Conservation (phyloP, 768 basidiomycete species). For the Lactarius psammicola region DNA sequence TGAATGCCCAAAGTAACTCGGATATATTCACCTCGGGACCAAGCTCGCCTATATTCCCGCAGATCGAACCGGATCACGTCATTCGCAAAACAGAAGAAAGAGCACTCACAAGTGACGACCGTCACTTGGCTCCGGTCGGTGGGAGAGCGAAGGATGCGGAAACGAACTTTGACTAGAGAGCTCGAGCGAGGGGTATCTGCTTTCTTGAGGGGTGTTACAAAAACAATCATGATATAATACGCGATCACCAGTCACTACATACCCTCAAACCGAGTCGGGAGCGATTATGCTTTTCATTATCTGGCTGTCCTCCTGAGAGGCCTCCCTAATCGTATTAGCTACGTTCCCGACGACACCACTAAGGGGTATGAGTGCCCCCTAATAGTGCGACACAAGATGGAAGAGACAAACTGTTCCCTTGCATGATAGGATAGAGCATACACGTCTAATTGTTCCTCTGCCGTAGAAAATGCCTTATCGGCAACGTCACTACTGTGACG, state of each 20-base stretch:
- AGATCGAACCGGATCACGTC: neutral
- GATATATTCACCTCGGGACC: constrained; percentile 21
- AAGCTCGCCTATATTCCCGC: constrained; percentile 13
- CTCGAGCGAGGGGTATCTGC: constrained; percentile 4
- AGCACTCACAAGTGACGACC: constrained; percentile 18
- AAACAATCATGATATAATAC: neutral
- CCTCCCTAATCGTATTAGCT: constrained; percentile 23
- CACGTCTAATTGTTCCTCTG: constrained; percentile 21
- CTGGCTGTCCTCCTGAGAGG: constrained; percentile 22
- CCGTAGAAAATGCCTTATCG: constrained; percentile 20
- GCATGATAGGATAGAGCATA: constrained; percentile 19
- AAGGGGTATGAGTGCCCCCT: neutral
- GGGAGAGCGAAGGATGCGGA: constrained; percentile 20
- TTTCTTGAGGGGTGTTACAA: constrained; percentile 10
- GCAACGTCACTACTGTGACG: constrained; percentile 16
- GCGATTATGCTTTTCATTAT: constrained; percentile 22
- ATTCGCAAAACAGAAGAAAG: neutral
- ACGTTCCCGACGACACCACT: constrained; percentile 22
- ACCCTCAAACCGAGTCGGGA: constrained; percentile 20
- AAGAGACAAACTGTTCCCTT: constrained; percentile 17
- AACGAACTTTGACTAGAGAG: constrained; percentile 21
- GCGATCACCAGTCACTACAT: neutral
- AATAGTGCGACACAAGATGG: neutral
- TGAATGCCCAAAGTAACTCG: constrained; percentile 22
- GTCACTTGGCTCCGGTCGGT: constrained; percentile 15